Evolutionary conservation across 2,329 filamentous ascomycete species (phyloP), one percentile per base, ranked within the genome.

Genomic region (Paraphaeosphaeria minitans): DNA sequence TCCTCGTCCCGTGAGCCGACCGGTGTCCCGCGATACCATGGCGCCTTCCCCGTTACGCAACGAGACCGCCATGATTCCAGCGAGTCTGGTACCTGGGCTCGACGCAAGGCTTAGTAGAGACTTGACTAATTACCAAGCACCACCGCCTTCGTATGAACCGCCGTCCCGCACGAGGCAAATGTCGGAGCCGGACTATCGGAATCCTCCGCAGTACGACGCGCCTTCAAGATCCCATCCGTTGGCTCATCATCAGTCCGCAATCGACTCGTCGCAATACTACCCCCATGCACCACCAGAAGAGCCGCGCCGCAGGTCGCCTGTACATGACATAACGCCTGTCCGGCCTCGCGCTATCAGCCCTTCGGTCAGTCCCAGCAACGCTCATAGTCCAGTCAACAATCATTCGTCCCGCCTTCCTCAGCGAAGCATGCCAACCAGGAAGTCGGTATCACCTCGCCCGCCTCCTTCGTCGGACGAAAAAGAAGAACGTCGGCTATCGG

Each of bases 371-470:
- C 71, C 71, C 7, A 57, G 58, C 8, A 57, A 70, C 50, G 65
- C 66, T 50, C 57, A 75, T 42, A 62, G 73, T 63, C 61, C 72
- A 31, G 55, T 61, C 2, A 64, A 73, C 21, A 74, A 68, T 45
- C 63, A 82, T 56, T 74, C 67, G 42, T 75, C 77, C 41, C 69
- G 75, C 29, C 77, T 67, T 73, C 82, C 63, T 75, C 75, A 64
- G 70, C 80, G 64, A 74, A 82, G 65, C 62, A 85, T 83, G 35
- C 78, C 81, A 9, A 78, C 78, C 8, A 86, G 90, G 53, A 93
- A 93, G 74, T 92, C 90, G 1, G 85, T 93, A 33, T 92, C 89
- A 66, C 89, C 90, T 2, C 84, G 85, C 1, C 89, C 90, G 16
- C 77, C 77, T 0, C 61, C 83, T 73, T 22, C 81, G 73, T 39